Percentiles rank a stretch among this genome's conserved stretches.
These are phyloP conservation scores for Penicillium cosmopolitanum DNA, from an alignment of 495 filamentous ascomycete genomes.

Conservation along the genomic window DNA sequence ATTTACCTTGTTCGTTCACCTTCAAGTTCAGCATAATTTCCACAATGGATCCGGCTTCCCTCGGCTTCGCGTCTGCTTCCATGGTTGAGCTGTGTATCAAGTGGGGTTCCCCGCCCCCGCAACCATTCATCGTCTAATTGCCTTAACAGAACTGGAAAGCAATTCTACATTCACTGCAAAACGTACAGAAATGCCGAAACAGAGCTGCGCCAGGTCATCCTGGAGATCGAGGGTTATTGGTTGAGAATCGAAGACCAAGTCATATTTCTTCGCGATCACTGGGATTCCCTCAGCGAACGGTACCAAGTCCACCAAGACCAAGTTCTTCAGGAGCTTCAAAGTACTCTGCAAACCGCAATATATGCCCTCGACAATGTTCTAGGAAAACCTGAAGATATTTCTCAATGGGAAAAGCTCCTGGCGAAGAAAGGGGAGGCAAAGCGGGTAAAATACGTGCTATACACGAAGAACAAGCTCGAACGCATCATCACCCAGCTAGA, in stretches of 20 bases:
- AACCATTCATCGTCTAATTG: background rate
- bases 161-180: background rate
- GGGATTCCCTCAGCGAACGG: background rate
- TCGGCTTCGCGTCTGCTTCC: constrained; percentile 1
- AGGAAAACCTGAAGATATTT: background rate
- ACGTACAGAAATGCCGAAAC: background rate
- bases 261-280: background rate
- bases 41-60: background rate
- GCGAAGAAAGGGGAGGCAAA: background rate
- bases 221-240: constrained; percentile 3
- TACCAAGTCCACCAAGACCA: background rate
- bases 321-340: background rate
- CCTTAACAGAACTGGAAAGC: background rate
- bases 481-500: background rate
- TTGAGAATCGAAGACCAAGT: background rate
- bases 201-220: background rate
- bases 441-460: background rate
- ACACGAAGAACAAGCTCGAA: background rate
- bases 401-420: background rate
- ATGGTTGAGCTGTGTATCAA: constrained; percentile 4
- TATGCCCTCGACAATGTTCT: background rate
- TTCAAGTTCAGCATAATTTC: background rate
- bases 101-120: constrained; percentile 5
- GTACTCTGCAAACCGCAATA: background rate
- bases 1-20: background rate